phyloP scores from a whole-genome alignment of 352 stramenopile genomes.

The Pythium dissotocum region DNA sequence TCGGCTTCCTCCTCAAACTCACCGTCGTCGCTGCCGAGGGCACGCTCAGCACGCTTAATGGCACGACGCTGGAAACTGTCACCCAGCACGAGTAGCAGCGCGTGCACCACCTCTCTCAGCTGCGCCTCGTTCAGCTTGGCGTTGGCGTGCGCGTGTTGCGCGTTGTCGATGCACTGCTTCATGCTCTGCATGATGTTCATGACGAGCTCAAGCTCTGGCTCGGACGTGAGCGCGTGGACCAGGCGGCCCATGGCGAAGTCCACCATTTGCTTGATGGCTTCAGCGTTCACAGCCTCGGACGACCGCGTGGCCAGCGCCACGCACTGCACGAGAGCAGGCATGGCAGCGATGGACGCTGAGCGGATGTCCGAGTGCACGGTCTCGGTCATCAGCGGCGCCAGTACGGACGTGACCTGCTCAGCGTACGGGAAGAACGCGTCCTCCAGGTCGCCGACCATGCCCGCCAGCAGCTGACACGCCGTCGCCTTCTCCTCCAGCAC shows the following conservation, averaged over 20 bases:
- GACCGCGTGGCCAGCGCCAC: conserved; percentile 46
- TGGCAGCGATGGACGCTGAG: conserved; percentile 72
- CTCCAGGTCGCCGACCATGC: conserved; percentile 78
- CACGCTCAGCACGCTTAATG: conserved; percentile 42
- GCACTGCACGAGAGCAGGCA: conserved; percentile 77
- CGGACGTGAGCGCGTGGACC: conserved; percentile 74
- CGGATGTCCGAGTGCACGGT: conserved; percentile 86
- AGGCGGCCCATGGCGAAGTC: conserved; percentile 81
- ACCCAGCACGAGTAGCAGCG: conserved; percentile 68
- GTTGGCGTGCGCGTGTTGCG: conserved; percentile 39
- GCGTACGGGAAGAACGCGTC: conserved; percentile 87
- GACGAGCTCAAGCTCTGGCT: conserved; percentile 83
- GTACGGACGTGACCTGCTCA: conserved; percentile 81
- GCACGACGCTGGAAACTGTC: conserved; percentile 84
- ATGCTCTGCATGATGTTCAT: conserved; percentile 88
- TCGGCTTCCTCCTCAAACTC: conserved; percentile 25
- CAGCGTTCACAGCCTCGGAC: conserved; percentile 15
- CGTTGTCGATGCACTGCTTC: conserved; percentile 62
- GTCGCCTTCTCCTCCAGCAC: conserved; percentile 85
- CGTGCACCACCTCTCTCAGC: conserved; percentile 68
- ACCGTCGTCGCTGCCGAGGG: conserved; percentile 40
- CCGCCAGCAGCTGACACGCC: conserved; percentile 74
- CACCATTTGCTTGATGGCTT: conserved; percentile 82
- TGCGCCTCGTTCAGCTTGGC: conserved; percentile 75
- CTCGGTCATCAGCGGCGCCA: conserved; percentile 80